Evolutionary conservation across 257 asterid genomes (phyloP), one percentile per base, ranked within the genome.

Genomic region (Anisodus acutangulus): DNA sequence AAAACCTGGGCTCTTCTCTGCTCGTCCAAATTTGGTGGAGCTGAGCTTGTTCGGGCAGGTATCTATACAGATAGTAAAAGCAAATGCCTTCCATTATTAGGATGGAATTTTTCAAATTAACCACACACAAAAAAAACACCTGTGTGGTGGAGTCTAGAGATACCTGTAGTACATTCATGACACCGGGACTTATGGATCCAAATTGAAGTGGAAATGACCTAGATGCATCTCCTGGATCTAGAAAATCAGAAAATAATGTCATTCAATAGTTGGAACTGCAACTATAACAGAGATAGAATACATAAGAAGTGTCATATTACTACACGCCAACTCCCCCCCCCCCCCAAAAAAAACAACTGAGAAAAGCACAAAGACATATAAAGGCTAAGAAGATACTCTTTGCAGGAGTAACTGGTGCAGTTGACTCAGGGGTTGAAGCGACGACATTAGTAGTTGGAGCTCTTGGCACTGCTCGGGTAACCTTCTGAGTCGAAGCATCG

Each of bases 1-100:
- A 91, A 86, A 85, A 94, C 99, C 98, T 93, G 99, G 58, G 91
- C 94, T 67, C 90, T 92, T 88, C 90, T 94, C 90, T 94, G 99
- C 90, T 96, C 99, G 83, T 92, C 99, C 91, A 96, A 86, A 91
- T 91, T 94, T 16, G 99, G 85, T 51, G 85, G 85, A 26, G 85
- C 85, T 82, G 85, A 82, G 80, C 85, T 82, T 22, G 85, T 82
- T 54, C 99, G 88, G 47, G 99, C 94, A 69, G 99, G 99, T 83
- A 94, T 88, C 99, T 96, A 68, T 35, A 78, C 69, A 85, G 13
- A 87, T 59, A 51, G 47, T 72, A 81, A 80, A 70, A 39, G 57
- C 64, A 82, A 64, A 87, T n/a, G 17, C 57, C 57, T 78, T 85
- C n/a, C 35, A 47, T 53, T 82, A 60, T 82, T 59, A 82, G 51